A percentile compares a stretch with the other conserved stretches of the same genome.
These are phyloP conservation scores for Elsinoe arachidis DNA, from an alignment of 2,329 filamentous ascomycete species.

Conservation along the genomic window DNA sequence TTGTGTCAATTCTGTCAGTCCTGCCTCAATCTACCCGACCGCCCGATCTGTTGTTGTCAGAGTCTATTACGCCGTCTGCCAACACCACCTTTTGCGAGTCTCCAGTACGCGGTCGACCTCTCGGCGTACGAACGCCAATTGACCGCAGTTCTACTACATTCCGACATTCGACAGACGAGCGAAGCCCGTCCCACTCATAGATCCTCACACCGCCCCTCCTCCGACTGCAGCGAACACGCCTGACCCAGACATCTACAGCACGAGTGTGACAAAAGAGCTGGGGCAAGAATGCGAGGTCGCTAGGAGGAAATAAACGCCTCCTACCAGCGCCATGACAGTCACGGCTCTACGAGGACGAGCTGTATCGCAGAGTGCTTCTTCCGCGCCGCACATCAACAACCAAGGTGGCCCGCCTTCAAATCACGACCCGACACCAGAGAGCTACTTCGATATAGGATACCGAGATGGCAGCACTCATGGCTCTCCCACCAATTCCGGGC, in stretches of 20 bases:
- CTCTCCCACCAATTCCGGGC: slow-evolving; percentile 10
- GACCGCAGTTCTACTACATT: too few species aligned
- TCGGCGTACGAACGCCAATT: background rate
- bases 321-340: background rate
- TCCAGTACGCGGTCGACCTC: background rate
- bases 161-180: too few species aligned
- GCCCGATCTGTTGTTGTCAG: background rate
- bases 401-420: background rate
- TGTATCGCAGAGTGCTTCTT: background rate
- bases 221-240: background rate
- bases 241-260: background rate
- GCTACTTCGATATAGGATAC: slow-evolving; percentile 16
- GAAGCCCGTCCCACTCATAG: too few species aligned
- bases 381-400: background rate
- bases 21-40: background rate
- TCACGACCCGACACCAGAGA: background rate
- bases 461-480: slow-evolving; percentile 14
- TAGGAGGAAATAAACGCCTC: background rate
- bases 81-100: background rate
- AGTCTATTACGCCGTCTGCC: background rate
- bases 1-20: background rate
- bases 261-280: background rate
- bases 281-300: background rate
- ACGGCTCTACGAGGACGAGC: background rate
- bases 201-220: background rate